Evolutionary conservation across 768 basidiomycete species (phyloP).

Genomic region (Xanthoconium stramineum): DNA sequence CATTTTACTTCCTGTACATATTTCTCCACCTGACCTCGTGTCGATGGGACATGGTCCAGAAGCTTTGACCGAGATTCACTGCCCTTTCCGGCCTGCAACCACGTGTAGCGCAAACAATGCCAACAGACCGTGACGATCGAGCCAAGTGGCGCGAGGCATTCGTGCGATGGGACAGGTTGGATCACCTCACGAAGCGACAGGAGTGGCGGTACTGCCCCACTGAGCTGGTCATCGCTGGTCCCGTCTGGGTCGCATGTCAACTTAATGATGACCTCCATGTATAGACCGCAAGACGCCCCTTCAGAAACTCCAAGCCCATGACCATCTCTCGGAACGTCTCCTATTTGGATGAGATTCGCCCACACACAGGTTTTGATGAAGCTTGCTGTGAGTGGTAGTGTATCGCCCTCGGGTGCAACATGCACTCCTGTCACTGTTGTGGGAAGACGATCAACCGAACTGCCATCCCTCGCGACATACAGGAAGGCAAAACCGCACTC

Average conservation of each 20-base stretch:
- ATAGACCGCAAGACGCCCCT: conserved; percentile 48
- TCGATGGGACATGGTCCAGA: too few species aligned
- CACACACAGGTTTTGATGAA: background rate
- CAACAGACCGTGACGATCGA: too few species aligned
- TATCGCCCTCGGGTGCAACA: conserved; percentile 54
- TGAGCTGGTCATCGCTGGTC: conserved; percentile 17
- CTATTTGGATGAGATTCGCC: background rate
- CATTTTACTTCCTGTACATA: too few species aligned
- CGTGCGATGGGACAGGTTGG: too few species aligned
- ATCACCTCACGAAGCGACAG: too few species aligned
- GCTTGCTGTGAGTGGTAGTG: conserved; percentile 35
- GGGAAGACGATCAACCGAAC: conserved; percentile 44
- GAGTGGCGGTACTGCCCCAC: conserved; percentile 65
- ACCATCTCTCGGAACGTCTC: conserved; percentile 54
- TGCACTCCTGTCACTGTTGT: conserved; percentile 54
- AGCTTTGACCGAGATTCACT: too few species aligned
- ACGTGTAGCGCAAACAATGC: too few species aligned
- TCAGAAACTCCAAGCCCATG: conserved; percentile 50
- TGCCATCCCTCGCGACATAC: conserved; percentile 32
- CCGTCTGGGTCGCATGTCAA: background rate
- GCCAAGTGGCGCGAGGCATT: too few species aligned
- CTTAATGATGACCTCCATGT: background rate
- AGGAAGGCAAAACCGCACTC: conserved; percentile 31
- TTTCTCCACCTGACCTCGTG: too few species aligned
- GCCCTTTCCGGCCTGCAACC: too few species aligned